These are phyloP conservation scores for Rhodotorula kratochvilovae DNA, from an alignment of 768 basidiomycete genomes.

Conservation along the genomic window DNA sequence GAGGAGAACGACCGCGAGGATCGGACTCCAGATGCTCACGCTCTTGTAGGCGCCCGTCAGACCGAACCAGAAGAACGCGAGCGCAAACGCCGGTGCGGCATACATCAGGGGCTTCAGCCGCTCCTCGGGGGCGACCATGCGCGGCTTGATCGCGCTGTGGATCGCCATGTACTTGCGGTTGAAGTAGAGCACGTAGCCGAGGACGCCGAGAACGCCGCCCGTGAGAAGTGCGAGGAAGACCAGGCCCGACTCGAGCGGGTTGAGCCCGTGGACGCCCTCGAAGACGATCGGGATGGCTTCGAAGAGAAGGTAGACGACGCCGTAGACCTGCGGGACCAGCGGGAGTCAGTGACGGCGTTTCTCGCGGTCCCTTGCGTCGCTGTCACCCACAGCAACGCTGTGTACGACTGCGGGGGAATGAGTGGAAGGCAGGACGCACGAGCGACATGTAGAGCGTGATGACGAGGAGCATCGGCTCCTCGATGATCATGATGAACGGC, in stretches of 20 bases:
- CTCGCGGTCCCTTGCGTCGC: too few relatives aligned
- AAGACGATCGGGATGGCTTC: constrained; percentile 47
- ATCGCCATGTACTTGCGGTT: constrained; percentile 40
- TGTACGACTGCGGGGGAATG: neutral
- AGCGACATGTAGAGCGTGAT: constrained; percentile 30
- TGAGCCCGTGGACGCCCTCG: constrained; percentile 43
- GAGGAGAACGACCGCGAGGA: constrained; percentile 28
- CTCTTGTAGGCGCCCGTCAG: constrained; percentile 27
- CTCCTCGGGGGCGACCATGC: constrained; percentile 42
- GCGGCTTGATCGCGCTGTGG: constrained; percentile 16
- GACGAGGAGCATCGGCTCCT: constrained; percentile 44
- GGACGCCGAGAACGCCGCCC: constrained; percentile 35
- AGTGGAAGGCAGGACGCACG: neutral
- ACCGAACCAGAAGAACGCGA: constrained; percentile 40
- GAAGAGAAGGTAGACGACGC: constrained; percentile 45
- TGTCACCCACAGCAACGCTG: too few relatives aligned
- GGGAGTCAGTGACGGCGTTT: too few relatives aligned
- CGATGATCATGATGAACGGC: constrained; percentile 42
- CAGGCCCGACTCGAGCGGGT: constrained; percentile 44
- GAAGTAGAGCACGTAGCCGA: constrained; percentile 37
- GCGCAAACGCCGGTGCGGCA: constrained; percentile 34
- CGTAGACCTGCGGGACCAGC: constrained; percentile 21
- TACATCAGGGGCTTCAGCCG: constrained; percentile 37
- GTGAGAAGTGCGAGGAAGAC: constrained; percentile 44
- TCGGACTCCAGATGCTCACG: constrained; percentile 34